Percentiles rank a stretch among this genome's conserved stretches.
These are phyloP conservation scores for Cenococcum geophilum DNA, from an alignment of 495 filamentous ascomycete species.

Conservation along the genomic window DNA sequence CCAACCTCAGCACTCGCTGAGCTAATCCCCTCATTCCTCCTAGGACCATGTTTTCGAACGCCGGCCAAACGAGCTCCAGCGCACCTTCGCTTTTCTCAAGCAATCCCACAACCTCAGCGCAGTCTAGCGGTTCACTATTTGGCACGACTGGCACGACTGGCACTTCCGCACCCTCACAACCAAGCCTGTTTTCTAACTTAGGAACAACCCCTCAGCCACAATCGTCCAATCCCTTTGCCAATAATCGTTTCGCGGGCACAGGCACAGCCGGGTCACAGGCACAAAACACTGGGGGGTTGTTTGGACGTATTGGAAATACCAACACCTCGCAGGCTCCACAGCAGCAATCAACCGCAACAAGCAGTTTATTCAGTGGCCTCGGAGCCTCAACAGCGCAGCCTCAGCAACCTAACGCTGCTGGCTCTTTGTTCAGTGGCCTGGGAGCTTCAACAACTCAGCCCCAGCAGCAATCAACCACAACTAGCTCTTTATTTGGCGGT, in stretches of 20 bases:
- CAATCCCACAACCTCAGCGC: slow-evolving; percentile 4
- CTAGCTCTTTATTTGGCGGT: slow-evolving; percentile 7
- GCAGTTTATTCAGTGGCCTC: slow-evolving; percentile 1
- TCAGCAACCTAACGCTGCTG: not conserved
- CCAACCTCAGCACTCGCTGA: not conserved
- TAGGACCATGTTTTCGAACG: slow-evolving; percentile 3
- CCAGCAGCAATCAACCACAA: slow-evolving; percentile 10
- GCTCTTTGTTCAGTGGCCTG: slow-evolving; percentile 2
- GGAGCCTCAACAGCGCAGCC: slow-evolving; percentile 16
- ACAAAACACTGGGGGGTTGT: slow-evolving; percentile 3
- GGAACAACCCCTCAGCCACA: not conserved
- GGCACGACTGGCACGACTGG: slow-evolving; percentile 6
- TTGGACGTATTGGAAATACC: not conserved
- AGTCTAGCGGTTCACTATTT: slow-evolving; percentile 6
- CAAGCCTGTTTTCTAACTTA: not conserved
- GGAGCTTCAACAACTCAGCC: slow-evolving; percentile 23
- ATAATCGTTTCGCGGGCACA: too few species aligned
- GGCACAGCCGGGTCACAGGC: not conserved
- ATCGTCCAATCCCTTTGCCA: too few species aligned
- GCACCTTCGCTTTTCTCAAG: not conserved
- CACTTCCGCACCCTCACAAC: not conserved
- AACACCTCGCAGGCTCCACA: not conserved
- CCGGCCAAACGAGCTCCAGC: not conserved
- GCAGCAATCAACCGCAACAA: not conserved
- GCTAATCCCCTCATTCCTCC: not conserved